Conservation (phyloP, 2,329 filamentous ascomycete species). For the Zymoseptoria tritici region DNA sequence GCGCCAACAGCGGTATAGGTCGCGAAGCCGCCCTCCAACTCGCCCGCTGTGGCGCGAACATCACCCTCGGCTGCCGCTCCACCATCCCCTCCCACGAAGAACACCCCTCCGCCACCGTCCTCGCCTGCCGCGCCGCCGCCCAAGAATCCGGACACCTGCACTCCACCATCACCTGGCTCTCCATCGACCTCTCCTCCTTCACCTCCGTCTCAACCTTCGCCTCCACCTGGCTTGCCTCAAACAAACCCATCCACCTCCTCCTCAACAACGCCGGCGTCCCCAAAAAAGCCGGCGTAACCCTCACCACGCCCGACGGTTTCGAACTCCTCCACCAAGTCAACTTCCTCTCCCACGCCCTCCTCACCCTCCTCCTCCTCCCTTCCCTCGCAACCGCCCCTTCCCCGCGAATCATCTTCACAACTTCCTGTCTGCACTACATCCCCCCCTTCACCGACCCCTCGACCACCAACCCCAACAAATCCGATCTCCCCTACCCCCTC, state of each 20-base stretch:
- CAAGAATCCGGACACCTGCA: background rate
- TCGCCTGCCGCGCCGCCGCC: slow-evolving; percentile 15
- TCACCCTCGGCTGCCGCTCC: slow-evolving; percentile 23
- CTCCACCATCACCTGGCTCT: background rate
- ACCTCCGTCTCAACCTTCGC: slow-evolving; percentile 22
- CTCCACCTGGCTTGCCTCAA: slow-evolving; percentile 18
- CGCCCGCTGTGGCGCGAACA: slow-evolving; percentile 21
- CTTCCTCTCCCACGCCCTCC: slow-evolving; percentile 26
- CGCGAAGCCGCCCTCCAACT: slow-evolving; percentile 21
- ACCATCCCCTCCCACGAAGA: slow-evolving; percentile 16
- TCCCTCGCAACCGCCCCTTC: slow-evolving; percentile 17
- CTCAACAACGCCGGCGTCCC: slow-evolving; percentile 28
- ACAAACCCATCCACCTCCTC: slow-evolving; percentile 18
- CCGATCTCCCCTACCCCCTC: slow-evolving; percentile 19
- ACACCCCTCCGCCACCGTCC: slow-evolving; percentile 16
- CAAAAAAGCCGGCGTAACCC: slow-evolving; percentile 19
- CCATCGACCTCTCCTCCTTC: slow-evolving; percentile 5
- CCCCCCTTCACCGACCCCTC: background rate
- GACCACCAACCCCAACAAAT: slow-evolving; percentile 20
- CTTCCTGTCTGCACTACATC: background rate
- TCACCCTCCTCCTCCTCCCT: slow-evolving; percentile 25
- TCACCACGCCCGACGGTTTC: slow-evolving; percentile 22
- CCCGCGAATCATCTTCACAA: slow-evolving; percentile 18
- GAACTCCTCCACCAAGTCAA: slow-evolving; percentile 26
- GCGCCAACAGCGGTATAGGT: slow-evolving; percentile 24